Conservation (phyloP, 106 monocot genomes). For the Allium sativum region DNA sequence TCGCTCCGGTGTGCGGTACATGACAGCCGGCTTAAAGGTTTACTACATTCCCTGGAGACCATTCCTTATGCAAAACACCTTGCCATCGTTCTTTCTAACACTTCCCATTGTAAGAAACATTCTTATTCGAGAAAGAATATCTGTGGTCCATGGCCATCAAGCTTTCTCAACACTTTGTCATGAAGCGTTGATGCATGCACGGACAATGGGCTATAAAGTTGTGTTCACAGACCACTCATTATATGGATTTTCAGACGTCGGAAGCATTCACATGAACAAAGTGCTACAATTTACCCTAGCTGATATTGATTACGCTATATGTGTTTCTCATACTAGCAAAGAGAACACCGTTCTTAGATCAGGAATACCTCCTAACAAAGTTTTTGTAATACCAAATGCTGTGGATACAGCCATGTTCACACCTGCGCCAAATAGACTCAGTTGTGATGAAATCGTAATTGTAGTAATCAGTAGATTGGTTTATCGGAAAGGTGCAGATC, state of each 20-base stretch:
- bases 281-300: constrained; percentile 91
- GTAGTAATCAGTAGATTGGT: constrained; percentile 93
- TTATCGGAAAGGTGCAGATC: constrained; percentile 90
- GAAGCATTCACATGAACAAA: constrained; percentile 99
- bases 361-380: constrained; percentile 72
- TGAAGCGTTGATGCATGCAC: constrained; percentile 87
- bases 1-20: constrained; percentile 82
- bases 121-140: constrained; percentile 75
- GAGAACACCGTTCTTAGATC: constrained; percentile 92
- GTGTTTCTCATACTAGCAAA: constrained; percentile 96
- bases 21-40: constrained; percentile 78
- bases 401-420: constrained; percentile 94
- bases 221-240: constrained; percentile 97
- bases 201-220: constrained; percentile 85
- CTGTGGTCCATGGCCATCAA: constrained; percentile 94
- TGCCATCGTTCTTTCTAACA: constrained; percentile 73
- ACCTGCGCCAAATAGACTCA: constrained; percentile 55
- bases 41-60: constrained; percentile 91
- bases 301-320: constrained; percentile 85
- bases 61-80: constrained; percentile 87
- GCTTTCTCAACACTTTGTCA: constrained; percentile 97
- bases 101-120: constrained; percentile 82
- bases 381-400: constrained; percentile 93
- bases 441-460: constrained; percentile 71
- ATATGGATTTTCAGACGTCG: constrained; percentile 89